These are phyloP conservation scores for Daldinia loculata DNA, from an alignment of 495 filamentous ascomycete genomes.

Conservation along the genomic window DNA sequence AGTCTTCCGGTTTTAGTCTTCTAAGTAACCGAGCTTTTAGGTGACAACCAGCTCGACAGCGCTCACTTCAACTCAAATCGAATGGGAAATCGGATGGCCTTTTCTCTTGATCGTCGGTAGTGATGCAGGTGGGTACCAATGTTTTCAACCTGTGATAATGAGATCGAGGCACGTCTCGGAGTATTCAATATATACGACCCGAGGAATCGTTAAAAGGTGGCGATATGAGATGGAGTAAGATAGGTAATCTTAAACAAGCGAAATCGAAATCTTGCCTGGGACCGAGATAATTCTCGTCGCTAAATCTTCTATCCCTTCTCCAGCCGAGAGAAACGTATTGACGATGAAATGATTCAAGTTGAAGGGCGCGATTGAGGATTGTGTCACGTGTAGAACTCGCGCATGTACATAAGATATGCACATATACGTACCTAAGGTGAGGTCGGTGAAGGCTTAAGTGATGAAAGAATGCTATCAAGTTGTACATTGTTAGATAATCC, in stretches of 20 bases:
- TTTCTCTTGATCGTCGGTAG: slow-evolving; percentile 33
- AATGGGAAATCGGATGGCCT: background rate
- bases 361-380: slow-evolving; percentile 25
- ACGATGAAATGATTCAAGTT: slow-evolving; percentile 28
- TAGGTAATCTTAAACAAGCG: background rate
- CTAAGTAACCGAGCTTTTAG: slow-evolving; percentile 22
- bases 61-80: slow-evolving; percentile 16
- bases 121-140: slow-evolving; percentile 41
- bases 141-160: slow-evolving; percentile 26
- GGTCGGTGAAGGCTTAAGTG: slow-evolving; percentile 6
- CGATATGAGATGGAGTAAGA: slow-evolving; percentile 1
- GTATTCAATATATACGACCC: slow-evolving; percentile 19
- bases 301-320: background rate
- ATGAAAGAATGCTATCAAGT: background rate
- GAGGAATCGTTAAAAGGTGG: slow-evolving; percentile 4
- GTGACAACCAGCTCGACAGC: background rate
- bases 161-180: slow-evolving; percentile 32
- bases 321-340: slow-evolving; percentile 19
- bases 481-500: background rate
- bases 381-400: slow-evolving; percentile 29
- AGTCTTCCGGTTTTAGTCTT: slow-evolving; percentile 24
- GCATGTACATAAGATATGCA: background rate
- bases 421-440: slow-evolving; percentile 11
- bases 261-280: slow-evolving; percentile 1
- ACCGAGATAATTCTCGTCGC: slow-evolving; percentile 13